Conservation (phyloP, 148 eudicot genomes). For the Fagopyrum homotropicum region DNA sequence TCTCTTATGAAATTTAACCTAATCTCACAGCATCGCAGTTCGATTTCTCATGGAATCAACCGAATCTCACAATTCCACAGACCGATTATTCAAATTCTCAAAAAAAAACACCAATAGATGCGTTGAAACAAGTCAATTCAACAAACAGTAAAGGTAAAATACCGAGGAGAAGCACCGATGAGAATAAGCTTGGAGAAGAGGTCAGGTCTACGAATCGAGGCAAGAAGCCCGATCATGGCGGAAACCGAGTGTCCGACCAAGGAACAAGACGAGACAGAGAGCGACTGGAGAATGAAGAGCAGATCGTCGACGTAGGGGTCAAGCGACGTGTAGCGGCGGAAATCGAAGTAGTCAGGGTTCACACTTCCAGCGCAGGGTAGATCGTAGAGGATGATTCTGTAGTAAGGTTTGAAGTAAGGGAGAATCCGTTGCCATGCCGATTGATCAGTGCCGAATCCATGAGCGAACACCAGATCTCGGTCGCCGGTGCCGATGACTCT, state of each 20-base stretch:
- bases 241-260: constrained; percentile 46
- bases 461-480: constrained; percentile 56
- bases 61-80: not conserved
- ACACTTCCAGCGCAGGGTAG: constrained; percentile 94
- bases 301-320: constrained; percentile 84
- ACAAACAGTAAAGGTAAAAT: not conserved
- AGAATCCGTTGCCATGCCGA: constrained; percentile 88
- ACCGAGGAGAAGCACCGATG: constrained; percentile 71
- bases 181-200: constrained; percentile 41
- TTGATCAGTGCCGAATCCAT: constrained; percentile 91
- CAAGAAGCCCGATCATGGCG: constrained; percentile 40
- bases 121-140: no score
- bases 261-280: constrained; percentile 44
- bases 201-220: constrained; percentile 29
- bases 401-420: constrained; percentile 47
- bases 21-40: not conserved
- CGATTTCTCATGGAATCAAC: not conserved
- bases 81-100: not conserved
- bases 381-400: constrained; percentile 65
- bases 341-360: constrained; percentile 81
- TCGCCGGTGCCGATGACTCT: constrained; percentile 63
- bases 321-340: constrained; percentile 65
- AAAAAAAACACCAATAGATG: not conserved
- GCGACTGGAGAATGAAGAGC: constrained; percentile 53
- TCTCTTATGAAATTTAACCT: not conserved